A percentile compares a stretch with the other conserved stretches of the same genome.
Conservation (phyloP, 305 asterid genomes). For the Fraxinus latifolia region DNA sequence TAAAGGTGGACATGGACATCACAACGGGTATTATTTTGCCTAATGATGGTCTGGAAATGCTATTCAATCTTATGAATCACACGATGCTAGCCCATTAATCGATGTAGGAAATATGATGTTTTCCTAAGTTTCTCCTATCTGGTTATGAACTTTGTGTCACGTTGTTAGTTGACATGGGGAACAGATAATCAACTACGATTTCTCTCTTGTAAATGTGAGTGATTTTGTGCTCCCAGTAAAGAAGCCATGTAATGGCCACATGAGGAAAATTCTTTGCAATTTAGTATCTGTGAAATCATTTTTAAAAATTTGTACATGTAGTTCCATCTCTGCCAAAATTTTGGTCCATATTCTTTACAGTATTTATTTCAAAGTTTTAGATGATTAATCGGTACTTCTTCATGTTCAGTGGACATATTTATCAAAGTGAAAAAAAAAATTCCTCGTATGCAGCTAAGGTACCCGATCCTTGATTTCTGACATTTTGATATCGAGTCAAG, state of each 20-base stretch:
- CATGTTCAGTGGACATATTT: background rate
- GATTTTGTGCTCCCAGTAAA: background rate
- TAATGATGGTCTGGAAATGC: background rate
- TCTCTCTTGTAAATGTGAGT: background rate
- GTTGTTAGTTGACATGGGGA: background rate
- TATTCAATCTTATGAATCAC: background rate
- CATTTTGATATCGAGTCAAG: background rate
- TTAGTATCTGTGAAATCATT: background rate
- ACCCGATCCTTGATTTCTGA: background rate
- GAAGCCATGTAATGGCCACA: background rate
- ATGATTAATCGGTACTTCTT: background rate
- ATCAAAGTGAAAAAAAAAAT: background rate
- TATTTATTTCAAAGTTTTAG: background rate
- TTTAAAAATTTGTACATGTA: background rate
- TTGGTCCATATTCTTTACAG: background rate
- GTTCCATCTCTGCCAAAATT: background rate
- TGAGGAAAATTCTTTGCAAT: background rate
- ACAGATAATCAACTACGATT: background rate
- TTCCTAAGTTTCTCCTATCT: background rate
- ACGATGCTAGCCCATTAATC: background rate
- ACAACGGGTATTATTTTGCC: constrained; percentile 66
- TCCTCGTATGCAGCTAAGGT: background rate
- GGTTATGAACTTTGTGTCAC: background rate
- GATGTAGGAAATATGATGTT: background rate
- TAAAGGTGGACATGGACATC: constrained; percentile 96